Base-by-base conservation (phyloP, 129 eudicot species). In the Logfia minima region DNA sequence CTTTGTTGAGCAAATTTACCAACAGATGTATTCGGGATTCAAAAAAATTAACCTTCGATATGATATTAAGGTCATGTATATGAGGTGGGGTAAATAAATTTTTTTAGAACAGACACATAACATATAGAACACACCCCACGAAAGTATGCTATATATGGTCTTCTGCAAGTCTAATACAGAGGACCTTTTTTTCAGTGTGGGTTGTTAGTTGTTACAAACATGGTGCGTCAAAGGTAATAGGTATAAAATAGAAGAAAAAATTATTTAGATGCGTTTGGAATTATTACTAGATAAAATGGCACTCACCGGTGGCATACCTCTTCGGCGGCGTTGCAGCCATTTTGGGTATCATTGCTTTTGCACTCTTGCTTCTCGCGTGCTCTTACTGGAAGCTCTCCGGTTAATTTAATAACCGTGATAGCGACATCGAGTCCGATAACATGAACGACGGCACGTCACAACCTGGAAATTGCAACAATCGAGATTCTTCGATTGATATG, bases 321-420 rank as follows among this genome's bases (percentile, higher is more conserved):
- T 90, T 90, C 80, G 93, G 96, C 7, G 96, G 96, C n/a, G 76
- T 90, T 32, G 96, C 96, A 1, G 96, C 93, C 62, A 90, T 90
- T 91, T 56, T 90, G 80, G 96, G 87, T 28, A 86, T 90, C 61
- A 88, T 90, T 23, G 90, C 93, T 1, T 90, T 90, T 51, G 91
- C 96, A 13, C 89, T 90, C 24, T 8, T 90, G 22, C 78, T 86
- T 76, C 88, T 90, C 59, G 96, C 96, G 0, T 90, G 93, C 83
- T 90, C 96, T 31, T 90, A 90, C 81, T 88, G 93, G 93, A 88
- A 88, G 75, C 88, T 90, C 72, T 88, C 96, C 59, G 91, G 88
- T 58, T 37, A 80, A 61, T 79, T 85, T 0, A 87, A 81, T 19
- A 31, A 74, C 70, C 16, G 23, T 28, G 82, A 76, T 19, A 53